Conservation (phyloP, 352 stramenopile genomes). For the Globisporangium yorkense region DNA sequence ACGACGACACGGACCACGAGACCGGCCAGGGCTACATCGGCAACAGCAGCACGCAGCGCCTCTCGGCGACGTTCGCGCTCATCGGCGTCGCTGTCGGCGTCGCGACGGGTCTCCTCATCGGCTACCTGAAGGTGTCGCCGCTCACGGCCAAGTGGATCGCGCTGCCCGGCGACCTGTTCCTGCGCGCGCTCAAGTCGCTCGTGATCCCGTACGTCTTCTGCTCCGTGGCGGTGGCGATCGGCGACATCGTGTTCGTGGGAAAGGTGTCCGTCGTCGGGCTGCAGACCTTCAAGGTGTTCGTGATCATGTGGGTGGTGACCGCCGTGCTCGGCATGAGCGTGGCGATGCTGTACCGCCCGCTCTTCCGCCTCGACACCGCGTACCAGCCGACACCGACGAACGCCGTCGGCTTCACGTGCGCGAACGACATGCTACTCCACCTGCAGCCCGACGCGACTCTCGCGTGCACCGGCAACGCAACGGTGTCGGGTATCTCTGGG, state of each 20-base stretch:
- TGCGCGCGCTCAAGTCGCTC: slow-evolving; percentile 67
- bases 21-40: neutral
- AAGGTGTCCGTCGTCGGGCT: slow-evolving; percentile 63
- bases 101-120: slow-evolving; percentile 42
- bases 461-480: slow-evolving; percentile 3
- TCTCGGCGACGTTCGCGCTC: slow-evolving; percentile 52
- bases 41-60: slow-evolving; percentile 29
- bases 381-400: slow-evolving; percentile 19
- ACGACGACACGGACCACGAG: neutral
- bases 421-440: slow-evolving; percentile 30
- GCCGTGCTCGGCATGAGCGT: slow-evolving; percentile 44
- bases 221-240: slow-evolving; percentile 65
- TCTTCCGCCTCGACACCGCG: slow-evolving; percentile 33
- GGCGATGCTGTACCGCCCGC: slow-evolving; percentile 44
- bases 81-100: slow-evolving; percentile 44
- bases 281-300: slow-evolving; percentile 62
- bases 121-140: slow-evolving; percentile 31
- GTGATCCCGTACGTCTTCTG: slow-evolving; percentile 84
- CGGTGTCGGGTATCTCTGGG: slow-evolving; percentile 11
- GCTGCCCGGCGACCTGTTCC: slow-evolving; percentile 70
- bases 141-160: slow-evolving; percentile 47
- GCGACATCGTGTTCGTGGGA: slow-evolving; percentile 69
- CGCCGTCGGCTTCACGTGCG: slow-evolving; percentile 41
- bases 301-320: slow-evolving; percentile 45
- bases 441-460: neutral